Base-by-base conservation (phyloP, 2,329 filamentous ascomycete genomes). In the Colletotrichum kahawae region DNA sequence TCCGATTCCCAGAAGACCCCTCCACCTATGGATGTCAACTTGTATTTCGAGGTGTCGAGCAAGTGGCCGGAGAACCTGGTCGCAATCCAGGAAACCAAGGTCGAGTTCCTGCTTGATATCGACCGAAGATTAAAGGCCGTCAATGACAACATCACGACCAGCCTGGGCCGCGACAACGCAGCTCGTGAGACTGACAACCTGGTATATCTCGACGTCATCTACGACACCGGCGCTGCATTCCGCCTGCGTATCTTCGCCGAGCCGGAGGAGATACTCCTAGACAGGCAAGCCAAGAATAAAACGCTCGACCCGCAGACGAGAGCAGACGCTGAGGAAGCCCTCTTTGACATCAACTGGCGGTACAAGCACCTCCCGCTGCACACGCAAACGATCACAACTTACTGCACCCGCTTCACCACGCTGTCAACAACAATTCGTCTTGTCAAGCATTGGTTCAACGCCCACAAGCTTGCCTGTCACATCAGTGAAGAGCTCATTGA, bases 41-140 rank as follows among this genome's bases (percentile, higher is more conserved):
- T 99, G 63, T 96, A 96, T 81, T 98, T 99, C 79, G 97, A 99
- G 85, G 95, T 94, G 6, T 98, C 97, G 8, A 93, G 92, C 60
- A 93, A 95, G 78, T 99, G 97, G 97, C 97, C 97, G 0, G 96
- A 98, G 81, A 95, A 97, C 81, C 85, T 98, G 10, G 91, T 91
- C 5, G 96, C 96, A 7, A 98, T 98, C 71, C 97, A 99, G 83
- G 92, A 95, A 80, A 96, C 95, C 14, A 99, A 99, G 84, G 91
- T 97, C 51, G 97, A 97, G 5, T 98, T 99, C 81, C 88, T 97
- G 5, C 85, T 98, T 5, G 91, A 93, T 79, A 92, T 98, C 71
- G 92, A 93, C 65, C 92, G 93, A 67, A 89, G 95, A 4, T 86
- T 99, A 3, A 88, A 91, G 70, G 88, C 91, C 21, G 85, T 88